phyloP scores from a whole-genome alignment of 2,329 filamentous ascomycete genomes.

The Exophiala phaeomuriformis region DNA sequence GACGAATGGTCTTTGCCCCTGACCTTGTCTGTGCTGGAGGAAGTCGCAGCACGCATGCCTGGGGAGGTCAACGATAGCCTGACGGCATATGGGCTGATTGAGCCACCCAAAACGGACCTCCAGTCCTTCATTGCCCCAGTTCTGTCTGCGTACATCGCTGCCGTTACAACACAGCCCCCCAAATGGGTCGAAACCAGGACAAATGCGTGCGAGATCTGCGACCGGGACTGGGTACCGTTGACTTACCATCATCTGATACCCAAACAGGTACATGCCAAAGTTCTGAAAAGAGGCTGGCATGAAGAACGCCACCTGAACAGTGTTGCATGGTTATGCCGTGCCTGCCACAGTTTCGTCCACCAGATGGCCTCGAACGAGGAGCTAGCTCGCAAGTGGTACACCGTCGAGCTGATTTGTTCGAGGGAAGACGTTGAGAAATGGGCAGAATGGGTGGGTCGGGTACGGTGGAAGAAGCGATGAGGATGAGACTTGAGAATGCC shows the following conservation, averaged over 20 bases:
- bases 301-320: slow-evolving; percentile 65
- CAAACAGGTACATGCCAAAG: slow-evolving; percentile 67
- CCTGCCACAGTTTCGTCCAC: slow-evolving; percentile 79
- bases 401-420: slow-evolving; percentile 61
- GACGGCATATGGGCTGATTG: slow-evolving; percentile 56
- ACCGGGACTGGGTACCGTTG: slow-evolving; percentile 63
- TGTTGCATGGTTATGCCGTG: slow-evolving; percentile 78
- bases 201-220: slow-evolving; percentile 66
- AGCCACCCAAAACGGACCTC: slow-evolving; percentile 39
- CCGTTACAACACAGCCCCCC: slow-evolving; percentile 55
- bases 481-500: not conserved
- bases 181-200: slow-evolving; percentile 53
- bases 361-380: slow-evolving; percentile 68
- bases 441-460: slow-evolving; percentile 62
- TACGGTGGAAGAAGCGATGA: slow-evolving; percentile 64
- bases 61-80: slow-evolving; percentile 60
- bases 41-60: slow-evolving; percentile 50
- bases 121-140: slow-evolving; percentile 55
- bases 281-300: slow-evolving; percentile 71
- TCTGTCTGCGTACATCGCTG: slow-evolving; percentile 55
- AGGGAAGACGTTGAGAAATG: slow-evolving; percentile 66
- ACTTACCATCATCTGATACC: slow-evolving; percentile 85
- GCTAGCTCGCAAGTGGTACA: slow-evolving; percentile 64
- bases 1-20: slow-evolving; percentile 53
- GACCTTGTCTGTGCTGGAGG: slow-evolving; percentile 43